Percentiles rank a stretch among this genome's conserved stretches.
These are phyloP conservation scores for Vanilla planifolia DNA, from an alignment of 106 monocot species.

Conservation along the genomic window DNA sequence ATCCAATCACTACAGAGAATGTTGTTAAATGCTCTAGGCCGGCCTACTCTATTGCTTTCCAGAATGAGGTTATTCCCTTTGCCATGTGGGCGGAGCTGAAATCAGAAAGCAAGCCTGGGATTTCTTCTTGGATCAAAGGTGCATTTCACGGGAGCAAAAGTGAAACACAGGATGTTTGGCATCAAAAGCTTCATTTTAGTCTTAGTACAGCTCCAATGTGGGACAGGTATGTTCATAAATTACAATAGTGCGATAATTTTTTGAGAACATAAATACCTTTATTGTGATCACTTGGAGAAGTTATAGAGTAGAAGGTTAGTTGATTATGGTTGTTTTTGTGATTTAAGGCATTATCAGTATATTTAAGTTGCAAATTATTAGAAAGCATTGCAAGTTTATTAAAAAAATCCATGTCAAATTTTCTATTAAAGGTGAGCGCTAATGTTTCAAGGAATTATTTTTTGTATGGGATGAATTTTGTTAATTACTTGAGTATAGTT, in stretches of 20 bases:
- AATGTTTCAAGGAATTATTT: no score
- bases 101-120: conserved; percentile 33
- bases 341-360: background rate
- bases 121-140: conserved; percentile 79
- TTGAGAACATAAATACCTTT: no score
- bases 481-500: no score
- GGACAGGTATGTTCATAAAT: conserved; percentile 94
- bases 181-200: conserved; percentile 59
- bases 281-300: no score
- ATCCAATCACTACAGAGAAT: background rate
- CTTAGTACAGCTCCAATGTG: conserved; percentile 88
- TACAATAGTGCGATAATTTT: no score
- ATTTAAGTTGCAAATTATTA: no score
- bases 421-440: no score
- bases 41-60: conserved; percentile 43
- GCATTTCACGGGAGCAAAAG: conserved; percentile 54
- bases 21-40: conserved; percentile 29
- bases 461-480: no score
- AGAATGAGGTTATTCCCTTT: conserved; percentile 69
- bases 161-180: conserved; percentile 40
- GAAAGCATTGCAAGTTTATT: no score
- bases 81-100: conserved; percentile 72
- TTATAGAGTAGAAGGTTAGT: background rate
- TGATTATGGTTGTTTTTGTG: background rate
- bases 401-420: no score